A percentile compares a stretch with the other conserved stretches of the same genome.
Conservation (phyloP, 306 rosid genomes). For the Rubus idaeus region DNA sequence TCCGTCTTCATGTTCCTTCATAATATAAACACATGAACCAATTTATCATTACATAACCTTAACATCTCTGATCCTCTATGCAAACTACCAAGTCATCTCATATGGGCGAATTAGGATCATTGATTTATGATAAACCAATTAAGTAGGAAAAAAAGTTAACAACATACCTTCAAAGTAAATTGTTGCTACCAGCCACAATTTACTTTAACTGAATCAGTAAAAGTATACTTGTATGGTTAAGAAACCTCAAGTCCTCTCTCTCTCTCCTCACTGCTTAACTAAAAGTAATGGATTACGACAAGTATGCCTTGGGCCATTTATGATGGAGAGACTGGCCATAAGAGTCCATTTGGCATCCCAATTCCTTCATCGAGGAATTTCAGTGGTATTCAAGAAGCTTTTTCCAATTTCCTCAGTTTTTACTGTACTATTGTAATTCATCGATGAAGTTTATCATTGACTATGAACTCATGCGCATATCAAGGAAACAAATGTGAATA, state of each 20-base stretch:
- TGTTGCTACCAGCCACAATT: neutral
- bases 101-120: neutral
- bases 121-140: neutral
- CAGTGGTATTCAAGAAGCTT: neutral
- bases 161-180: neutral
- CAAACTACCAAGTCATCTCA: neutral
- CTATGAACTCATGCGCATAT: neutral
- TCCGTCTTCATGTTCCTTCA: neutral
- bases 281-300: neutral
- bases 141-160: neutral
- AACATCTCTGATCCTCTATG: neutral
- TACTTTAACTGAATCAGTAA: neutral
- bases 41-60: neutral
- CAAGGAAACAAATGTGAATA: neutral
- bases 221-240: neutral
- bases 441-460: neutral
- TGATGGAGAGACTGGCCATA: neutral
- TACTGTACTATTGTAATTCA: neutral
- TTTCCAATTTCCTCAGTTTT: neutral
- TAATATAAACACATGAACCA: neutral
- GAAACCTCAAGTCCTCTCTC: neutral
- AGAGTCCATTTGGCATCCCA: neutral
- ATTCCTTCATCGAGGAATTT: neutral
- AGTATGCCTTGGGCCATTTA: neutral
- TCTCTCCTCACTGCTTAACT: neutral